Evolutionary conservation across 345 rosid genomes (phyloP), one percentile per base, ranked within the genome.

Genomic region (Acer negundo): DNA sequence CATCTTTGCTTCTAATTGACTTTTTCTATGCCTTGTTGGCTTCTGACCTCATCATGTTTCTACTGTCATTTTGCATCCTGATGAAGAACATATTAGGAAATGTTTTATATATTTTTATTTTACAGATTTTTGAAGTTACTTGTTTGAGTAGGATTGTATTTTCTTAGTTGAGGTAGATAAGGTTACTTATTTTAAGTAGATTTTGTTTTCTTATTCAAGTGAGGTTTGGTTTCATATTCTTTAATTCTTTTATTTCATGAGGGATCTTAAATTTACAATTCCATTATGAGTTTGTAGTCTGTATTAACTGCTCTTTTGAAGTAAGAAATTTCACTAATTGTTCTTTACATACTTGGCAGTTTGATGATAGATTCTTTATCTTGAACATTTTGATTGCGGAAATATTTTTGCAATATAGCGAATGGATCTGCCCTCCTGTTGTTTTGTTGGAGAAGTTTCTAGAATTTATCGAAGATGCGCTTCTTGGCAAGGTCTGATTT

Each of bases 401-500:
- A 82, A 90, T 90, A 83, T 91, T 91, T 82, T 85, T 93, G 83
- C 87, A 82, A 80, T 83, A 85, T 55, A 84, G 80, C 69, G 94
- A 90, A 75, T 85, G 91, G 86, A 81, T 89, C 84, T 62, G 62
- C 75, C 90, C 91, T 79, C 82, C 89, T 16, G 70, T 77, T 76
- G 84, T 80, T 49, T 55, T 90, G 74, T 74, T 84, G 70, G 89
- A 88, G 77, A 84, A 83, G 76, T 88, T 81, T 82, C 88, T 95
- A 76, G 85, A 80, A 71, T 96, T 90, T 75, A 73, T 90, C 22
- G 94, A 88, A 72, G 81, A 80, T 77, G 90, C 90, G 23, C 85
- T 96, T 82, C 89, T 87, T 73, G 92, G 84, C 80, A 86, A 89
- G 97, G 98, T 92, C 42, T 76, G 87, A 72, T 77, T 84, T 68